Evolutionary conservation across 768 basidiomycete species (phyloP).

Genomic region (Mycena filopes): DNA sequence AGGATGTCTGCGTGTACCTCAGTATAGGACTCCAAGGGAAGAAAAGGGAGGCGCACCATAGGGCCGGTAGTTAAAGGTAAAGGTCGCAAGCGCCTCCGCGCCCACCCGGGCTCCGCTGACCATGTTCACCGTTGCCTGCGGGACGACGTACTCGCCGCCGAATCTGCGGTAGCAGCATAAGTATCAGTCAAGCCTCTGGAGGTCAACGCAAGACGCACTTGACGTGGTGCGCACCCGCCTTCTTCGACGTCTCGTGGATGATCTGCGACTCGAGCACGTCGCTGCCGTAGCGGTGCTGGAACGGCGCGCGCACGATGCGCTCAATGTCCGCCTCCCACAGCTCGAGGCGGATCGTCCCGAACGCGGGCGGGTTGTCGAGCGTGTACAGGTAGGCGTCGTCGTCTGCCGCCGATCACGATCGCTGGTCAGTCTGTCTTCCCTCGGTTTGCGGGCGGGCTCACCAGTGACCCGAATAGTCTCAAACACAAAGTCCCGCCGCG

Average conservation of each 20-base stretch:
- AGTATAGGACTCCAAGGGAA: too few species aligned
- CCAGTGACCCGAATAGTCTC: constrained; percentile 40
- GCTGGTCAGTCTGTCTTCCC: background rate
- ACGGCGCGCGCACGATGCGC: constrained; percentile 35
- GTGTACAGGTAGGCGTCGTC: constrained; percentile 37
- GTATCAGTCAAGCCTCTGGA: too few species aligned
- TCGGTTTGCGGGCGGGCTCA: constrained; percentile 21
- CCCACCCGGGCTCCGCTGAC: constrained; percentile 40
- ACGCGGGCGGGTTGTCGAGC: constrained; percentile 33
- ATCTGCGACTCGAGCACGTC: constrained; percentile 40
- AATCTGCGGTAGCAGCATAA: too few species aligned
- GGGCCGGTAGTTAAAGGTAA: constrained; percentile 50
- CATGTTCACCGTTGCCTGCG: constrained; percentile 42
- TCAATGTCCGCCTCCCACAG: constrained; percentile 43
- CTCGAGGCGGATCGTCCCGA: constrained; percentile 46
- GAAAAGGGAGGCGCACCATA: constrained; percentile 37
- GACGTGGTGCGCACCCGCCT: constrained; percentile 47
- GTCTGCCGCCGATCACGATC: constrained; percentile 28
- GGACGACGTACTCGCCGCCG: constrained; percentile 44
- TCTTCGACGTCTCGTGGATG: constrained; percentile 48
- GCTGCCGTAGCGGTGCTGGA: constrained; percentile 39
- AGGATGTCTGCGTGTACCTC: constrained; percentile 28
- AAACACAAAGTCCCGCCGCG: constrained; percentile 45
- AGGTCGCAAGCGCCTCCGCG: constrained; percentile 40
- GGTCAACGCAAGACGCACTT: constrained; percentile 34